Conservation (phyloP, 179 eudicot genomes). For the Carnegiea gigantea region DNA sequence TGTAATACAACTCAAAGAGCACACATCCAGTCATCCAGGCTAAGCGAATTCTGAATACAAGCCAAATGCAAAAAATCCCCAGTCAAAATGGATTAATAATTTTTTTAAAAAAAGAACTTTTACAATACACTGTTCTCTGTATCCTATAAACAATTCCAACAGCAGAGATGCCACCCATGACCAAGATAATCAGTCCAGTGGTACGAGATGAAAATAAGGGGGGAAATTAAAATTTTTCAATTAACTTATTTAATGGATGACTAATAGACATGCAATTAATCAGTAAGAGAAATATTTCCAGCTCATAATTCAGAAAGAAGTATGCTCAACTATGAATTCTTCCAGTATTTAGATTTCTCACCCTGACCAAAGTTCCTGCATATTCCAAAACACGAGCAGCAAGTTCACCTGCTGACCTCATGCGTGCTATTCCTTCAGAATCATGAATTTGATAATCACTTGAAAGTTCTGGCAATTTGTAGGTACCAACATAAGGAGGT, state of each 20-base stretch:
- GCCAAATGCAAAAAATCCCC: neutral
- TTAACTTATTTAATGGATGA: no score
- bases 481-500: slow-evolving; percentile 79
- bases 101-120: neutral
- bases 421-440: slow-evolving; percentile 69
- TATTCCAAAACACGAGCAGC: slow-evolving; percentile 93
- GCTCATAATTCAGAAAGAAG: neutral
- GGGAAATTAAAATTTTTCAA: no score
- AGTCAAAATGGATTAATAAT: neutral
- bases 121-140: neutral
- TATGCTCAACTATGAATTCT: neutral
- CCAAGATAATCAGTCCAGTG: neutral
- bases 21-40: neutral
- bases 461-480: slow-evolving; percentile 70
- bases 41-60: neutral
- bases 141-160: neutral
- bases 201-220: no score
- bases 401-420: slow-evolving; percentile 93
- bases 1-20: neutral
- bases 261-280: neutral
- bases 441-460: slow-evolving; percentile 72
- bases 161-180: neutral
- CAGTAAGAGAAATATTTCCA: neutral
- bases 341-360: slow-evolving; percentile 36
- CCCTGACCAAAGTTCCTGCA: slow-evolving; percentile 94